Conservation (phyloP, 1,284 basidiomycete genomes). For the Ceraceosorus guamensis region DNA sequence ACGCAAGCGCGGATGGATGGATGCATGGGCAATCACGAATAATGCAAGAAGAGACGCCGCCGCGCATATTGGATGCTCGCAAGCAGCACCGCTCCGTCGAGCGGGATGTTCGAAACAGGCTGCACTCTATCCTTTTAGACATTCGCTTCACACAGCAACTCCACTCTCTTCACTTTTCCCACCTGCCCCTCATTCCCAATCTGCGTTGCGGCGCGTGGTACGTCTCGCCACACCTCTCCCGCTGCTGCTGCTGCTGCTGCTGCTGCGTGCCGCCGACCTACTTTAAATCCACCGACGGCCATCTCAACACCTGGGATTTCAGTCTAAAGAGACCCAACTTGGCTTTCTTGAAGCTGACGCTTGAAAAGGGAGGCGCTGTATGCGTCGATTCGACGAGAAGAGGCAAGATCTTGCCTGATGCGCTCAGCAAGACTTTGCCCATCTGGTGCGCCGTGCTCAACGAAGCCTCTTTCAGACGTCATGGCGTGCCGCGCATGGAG, state of each 20-base stretch:
- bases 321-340: conserved; percentile 63
- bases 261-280: no score
- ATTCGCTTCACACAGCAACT: conserved; percentile 1
- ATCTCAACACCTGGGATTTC: conserved; percentile 56
- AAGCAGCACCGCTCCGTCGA: conserved; percentile 4
- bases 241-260: no score
- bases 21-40: no score
- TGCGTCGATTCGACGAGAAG: conserved; percentile 87
- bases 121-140: conserved; percentile 6
- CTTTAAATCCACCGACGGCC: conserved; percentile 97
- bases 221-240: conserved; percentile 58
- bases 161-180: conserved; percentile 8
- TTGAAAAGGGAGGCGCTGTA: conserved; percentile 57
- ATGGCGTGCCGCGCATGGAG: conserved; percentile 42
- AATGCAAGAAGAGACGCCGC: no score
- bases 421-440: conserved; percentile 85
- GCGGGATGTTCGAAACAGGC: conserved; percentile 7
- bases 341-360: conserved; percentile 63
- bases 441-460: conserved; percentile 94
- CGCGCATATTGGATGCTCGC: conserved; percentile 10
- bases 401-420: conserved; percentile 90
- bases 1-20: no score
- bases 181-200: conserved; percentile 56
- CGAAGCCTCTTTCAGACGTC: conserved; percentile 52
- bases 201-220: conserved; percentile 94